Evolutionary conservation across 331 rosid genomes (phyloP).

Genomic region (Cydonia oblonga): DNA sequence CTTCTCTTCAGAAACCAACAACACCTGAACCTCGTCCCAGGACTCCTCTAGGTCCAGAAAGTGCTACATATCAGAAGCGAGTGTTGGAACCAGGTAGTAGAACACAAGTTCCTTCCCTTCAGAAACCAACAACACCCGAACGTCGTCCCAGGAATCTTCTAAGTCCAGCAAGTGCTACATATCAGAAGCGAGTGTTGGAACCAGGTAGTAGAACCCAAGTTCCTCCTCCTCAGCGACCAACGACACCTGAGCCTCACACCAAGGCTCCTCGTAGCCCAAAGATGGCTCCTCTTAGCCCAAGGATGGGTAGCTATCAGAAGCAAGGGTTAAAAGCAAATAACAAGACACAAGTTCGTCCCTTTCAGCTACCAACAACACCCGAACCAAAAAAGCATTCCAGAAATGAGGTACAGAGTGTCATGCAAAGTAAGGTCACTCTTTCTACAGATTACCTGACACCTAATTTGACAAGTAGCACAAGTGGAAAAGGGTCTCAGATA

Average conservation of each 20-base stretch:
- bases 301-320: slow-evolving; percentile 34
- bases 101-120: slow-evolving; percentile 33
- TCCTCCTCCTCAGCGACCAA: slow-evolving; percentile 30
- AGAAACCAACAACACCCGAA: slow-evolving; percentile 12
- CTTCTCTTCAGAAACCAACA: no score
- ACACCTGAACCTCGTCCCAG: no score
- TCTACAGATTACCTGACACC: slow-evolving; percentile 36
- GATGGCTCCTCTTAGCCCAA: slow-evolving; percentile 57
- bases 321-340: slow-evolving; percentile 23
- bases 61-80: no score
- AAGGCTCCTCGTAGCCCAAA: slow-evolving; percentile 64
- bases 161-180: slow-evolving; percentile 43
- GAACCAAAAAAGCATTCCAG: slow-evolving; percentile 27
- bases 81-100: slow-evolving; percentile 14
- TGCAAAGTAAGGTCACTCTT: slow-evolving; percentile 13
- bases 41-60: slow-evolving; percentile 69
- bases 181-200: slow-evolving; percentile 28
- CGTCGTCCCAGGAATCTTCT: slow-evolving; percentile 28
- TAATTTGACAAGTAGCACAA: slow-evolving; percentile 26
- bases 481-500: slow-evolving; percentile 73
- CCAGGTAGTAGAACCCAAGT: slow-evolving; percentile 25
- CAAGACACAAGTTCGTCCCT: slow-evolving; percentile 36
- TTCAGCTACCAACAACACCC: slow-evolving; percentile 43
- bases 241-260: not conserved
- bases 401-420: slow-evolving; percentile 21